Evolutionary conservation across 768 basidiomycete genomes (phyloP).

Genomic region (Suillus luteus): DNA sequence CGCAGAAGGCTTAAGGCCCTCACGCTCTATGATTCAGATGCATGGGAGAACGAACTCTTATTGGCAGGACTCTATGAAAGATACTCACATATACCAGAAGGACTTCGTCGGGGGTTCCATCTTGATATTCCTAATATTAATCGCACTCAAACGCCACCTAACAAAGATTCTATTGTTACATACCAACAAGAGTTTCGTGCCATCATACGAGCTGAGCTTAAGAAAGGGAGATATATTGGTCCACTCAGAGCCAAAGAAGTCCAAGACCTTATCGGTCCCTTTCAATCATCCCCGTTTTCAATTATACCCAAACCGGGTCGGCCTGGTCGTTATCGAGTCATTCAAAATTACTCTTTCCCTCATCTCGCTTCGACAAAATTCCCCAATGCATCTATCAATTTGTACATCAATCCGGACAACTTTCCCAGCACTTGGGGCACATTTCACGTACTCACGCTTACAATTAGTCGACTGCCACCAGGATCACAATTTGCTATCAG

Average conservation of each 20-base stretch:
- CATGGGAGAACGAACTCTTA: too few species aligned
- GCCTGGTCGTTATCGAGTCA: slow-evolving; percentile 32
- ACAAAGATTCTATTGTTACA: slow-evolving; percentile 13
- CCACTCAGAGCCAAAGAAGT: neutral
- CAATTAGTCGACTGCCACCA: too few species aligned
- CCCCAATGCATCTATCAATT: slow-evolving; percentile 27
- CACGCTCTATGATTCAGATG: slow-evolving; percentile 10
- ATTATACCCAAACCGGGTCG: slow-evolving; percentile 40
- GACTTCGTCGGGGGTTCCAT: slow-evolving; percentile 11
- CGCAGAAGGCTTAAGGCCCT: slow-evolving; percentile 8
- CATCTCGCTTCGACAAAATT: neutral
- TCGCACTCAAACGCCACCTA: slow-evolving; percentile 10
- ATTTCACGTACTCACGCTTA: too few species aligned
- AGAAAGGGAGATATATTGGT: slow-evolving; percentile 10
- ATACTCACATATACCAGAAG: neutral
- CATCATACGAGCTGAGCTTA: slow-evolving; percentile 3
- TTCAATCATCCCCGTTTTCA: slow-evolving; percentile 21
- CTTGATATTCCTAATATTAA: slow-evolving; percentile 14
- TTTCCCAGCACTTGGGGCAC: too few species aligned
- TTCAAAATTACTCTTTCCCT: slow-evolving; percentile 42
- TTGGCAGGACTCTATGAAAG: too few species aligned
- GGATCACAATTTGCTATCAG: too few species aligned
- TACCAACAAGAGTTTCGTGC: slow-evolving; percentile 8
- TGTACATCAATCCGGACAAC: too few species aligned
- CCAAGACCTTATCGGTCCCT: slow-evolving; percentile 21